Conservation (phyloP, 1,139 yeast genomes). For the Hemisphaericaspora subhashii region DNA sequence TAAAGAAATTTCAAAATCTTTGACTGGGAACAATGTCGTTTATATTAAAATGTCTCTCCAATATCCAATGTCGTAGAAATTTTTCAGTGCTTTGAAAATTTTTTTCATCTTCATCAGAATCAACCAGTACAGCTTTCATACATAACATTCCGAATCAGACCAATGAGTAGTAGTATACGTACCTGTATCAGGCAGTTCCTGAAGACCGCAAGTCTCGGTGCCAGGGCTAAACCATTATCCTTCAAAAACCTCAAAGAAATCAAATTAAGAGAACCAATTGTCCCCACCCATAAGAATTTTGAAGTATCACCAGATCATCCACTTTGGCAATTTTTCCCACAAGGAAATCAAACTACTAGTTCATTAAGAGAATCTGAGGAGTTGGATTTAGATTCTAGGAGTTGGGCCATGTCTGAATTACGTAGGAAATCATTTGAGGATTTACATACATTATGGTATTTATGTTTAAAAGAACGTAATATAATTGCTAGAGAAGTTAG, state of each 20-base stretch:
- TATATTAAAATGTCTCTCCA: too few species aligned
- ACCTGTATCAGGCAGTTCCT: background rate
- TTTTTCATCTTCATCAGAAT: too few species aligned
- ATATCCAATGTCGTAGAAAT: too few species aligned
- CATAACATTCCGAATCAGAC: background rate
- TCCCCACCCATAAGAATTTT: constrained; percentile 75
- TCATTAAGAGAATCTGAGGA: constrained; percentile 60
- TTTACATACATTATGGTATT: constrained; percentile 87
- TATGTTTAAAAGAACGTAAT: constrained; percentile 81
- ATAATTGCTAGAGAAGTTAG: constrained; percentile 73
- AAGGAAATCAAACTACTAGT: constrained; percentile 44
- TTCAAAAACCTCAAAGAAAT: constrained; percentile 22
- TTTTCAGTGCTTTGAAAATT: too few species aligned
- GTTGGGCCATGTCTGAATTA: constrained; percentile 88
- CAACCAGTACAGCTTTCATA: too few species aligned
- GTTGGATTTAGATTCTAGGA: constrained; percentile 58
- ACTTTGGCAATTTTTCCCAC: constrained; percentile 87
- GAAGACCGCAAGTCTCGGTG: too few species aligned
- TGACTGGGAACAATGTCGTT: too few species aligned
- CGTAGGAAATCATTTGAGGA: constrained; percentile 92
- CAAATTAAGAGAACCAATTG: constrained; percentile 77
- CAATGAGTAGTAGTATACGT: constrained; percentile 2
- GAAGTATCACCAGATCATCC: constrained; percentile 86
- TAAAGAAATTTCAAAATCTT: background rate
- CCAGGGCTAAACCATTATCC: constrained; percentile 29